phyloP scores from a whole-genome alignment of 1,139 yeast species.

The Pneumocystis oryctolagi region DNA sequence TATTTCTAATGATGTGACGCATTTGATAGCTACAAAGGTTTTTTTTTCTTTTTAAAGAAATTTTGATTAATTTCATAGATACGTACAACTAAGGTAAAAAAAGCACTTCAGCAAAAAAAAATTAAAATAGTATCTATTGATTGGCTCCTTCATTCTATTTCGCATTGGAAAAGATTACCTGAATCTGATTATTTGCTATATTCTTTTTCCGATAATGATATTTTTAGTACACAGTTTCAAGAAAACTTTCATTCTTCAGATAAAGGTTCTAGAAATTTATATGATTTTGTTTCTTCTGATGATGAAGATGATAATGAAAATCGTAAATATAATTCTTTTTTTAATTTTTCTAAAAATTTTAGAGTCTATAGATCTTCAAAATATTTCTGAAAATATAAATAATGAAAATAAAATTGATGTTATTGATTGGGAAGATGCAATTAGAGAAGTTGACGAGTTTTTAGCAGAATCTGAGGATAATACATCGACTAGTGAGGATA shows the following conservation, averaged over 20 bases:
- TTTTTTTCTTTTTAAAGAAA: neutral
- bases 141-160: conserved; percentile 80
- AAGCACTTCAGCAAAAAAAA: conserved; percentile 29
- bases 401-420: neutral
- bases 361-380: neutral
- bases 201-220: conserved; percentile 11
- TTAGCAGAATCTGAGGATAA: conserved; percentile 1
- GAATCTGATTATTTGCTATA: conserved; percentile 46
- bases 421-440: conserved; percentile 2
- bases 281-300: neutral
- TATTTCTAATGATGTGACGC: conserved; percentile 64
- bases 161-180: conserved; percentile 58
- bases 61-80: conserved; percentile 3
- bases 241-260: neutral
- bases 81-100: conserved; percentile 65
- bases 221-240: conserved; percentile 3
- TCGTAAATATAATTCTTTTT: neutral
- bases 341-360: neutral
- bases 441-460: conserved; percentile 1
- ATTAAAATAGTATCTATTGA: conserved; percentile 78
- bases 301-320: neutral
- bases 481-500: conserved; percentile 10
- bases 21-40: conserved; percentile 66
- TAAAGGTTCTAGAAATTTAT: neutral
- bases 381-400: neutral